Conservation (phyloP, 2,329 filamentous ascomycete genomes). For the Phyllosticta citriasiana region DNA sequence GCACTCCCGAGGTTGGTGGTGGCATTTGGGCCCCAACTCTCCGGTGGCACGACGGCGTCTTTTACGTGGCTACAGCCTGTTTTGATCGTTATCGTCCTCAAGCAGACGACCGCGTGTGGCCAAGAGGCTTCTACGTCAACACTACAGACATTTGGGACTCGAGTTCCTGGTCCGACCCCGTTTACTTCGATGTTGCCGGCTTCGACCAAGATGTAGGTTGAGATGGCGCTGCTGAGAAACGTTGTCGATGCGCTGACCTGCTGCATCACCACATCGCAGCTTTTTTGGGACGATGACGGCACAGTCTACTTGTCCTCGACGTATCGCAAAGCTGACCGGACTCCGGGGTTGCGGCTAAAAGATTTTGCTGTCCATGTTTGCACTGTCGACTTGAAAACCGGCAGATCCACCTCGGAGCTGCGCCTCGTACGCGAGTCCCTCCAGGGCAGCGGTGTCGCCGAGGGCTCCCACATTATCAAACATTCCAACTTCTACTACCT, state of each 20-base stretch:
- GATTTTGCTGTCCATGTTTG: slow-evolving; percentile 44
- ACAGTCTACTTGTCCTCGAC: slow-evolving; percentile 41
- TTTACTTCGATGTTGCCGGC: slow-evolving; percentile 45
- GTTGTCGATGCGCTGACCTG: neutral
- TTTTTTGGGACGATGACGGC: slow-evolving; percentile 42
- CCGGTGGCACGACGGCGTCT: slow-evolving; percentile 34
- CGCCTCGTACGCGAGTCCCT: slow-evolving; percentile 20
- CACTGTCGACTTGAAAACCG: slow-evolving; percentile 34
- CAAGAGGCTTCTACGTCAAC: slow-evolving; percentile 45
- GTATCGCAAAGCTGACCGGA: slow-evolving; percentile 17
- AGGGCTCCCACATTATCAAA: slow-evolving; percentile 28
- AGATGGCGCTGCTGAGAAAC: neutral
- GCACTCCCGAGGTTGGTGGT: slow-evolving; percentile 37
- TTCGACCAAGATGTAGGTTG: slow-evolving; percentile 43
- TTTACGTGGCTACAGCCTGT: slow-evolving; percentile 38
- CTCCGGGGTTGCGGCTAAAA: slow-evolving; percentile 8
- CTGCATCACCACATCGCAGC: slow-evolving; percentile 9
- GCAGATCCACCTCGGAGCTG: slow-evolving; percentile 15
- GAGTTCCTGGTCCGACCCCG: slow-evolving; percentile 42
- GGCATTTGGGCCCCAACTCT: slow-evolving; percentile 42
- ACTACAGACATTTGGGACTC: slow-evolving; percentile 45
- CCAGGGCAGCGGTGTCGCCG: slow-evolving; percentile 33
- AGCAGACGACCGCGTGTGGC: slow-evolving; percentile 39
- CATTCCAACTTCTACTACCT: slow-evolving; percentile 28
- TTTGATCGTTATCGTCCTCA: slow-evolving; percentile 37